Evolutionary conservation across 495 filamentous ascomycete genomes (phyloP).

Genomic region (Tuber microsphaerosporum): DNA sequence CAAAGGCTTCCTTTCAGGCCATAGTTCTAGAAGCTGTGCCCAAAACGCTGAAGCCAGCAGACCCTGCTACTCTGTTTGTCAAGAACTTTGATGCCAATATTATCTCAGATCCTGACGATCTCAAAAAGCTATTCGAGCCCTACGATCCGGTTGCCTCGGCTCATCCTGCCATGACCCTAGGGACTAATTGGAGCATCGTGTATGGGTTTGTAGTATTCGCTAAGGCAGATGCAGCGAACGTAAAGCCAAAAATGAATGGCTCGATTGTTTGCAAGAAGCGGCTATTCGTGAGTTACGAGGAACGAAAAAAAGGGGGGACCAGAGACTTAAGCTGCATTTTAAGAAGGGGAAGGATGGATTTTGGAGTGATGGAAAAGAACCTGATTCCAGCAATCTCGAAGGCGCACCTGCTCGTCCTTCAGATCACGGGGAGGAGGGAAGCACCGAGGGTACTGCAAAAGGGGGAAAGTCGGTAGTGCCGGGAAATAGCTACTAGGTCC

Average conservation of each 20-base stretch:
- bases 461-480: not conserved
- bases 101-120: constrained; percentile 44
- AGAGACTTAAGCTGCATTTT: constrained; percentile 31
- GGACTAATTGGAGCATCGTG: constrained; percentile 82
- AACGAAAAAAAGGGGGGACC: constrained; percentile 40
- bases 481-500: not conserved
- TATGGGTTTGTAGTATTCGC: constrained; percentile 98
- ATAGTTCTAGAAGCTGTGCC: constrained; percentile 31
- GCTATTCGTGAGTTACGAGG: constrained; percentile 39
- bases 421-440: not conserved
- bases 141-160: constrained; percentile 92
- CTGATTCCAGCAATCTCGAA: not conserved
- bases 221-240: constrained; percentile 73
- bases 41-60: constrained; percentile 33
- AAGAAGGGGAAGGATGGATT: not conserved
- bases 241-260: constrained; percentile 85
- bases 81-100: constrained; percentile 66
- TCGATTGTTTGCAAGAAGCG: constrained; percentile 43
- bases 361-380: not conserved
- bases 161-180: constrained; percentile 75
- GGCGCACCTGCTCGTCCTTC: not conserved
- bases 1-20: constrained; percentile 24
- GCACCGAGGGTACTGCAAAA: not conserved
- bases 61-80: constrained; percentile 83
- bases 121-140: constrained; percentile 67